phyloP scores from a whole-genome alignment of 2,329 filamentous ascomycete genomes.

The Pyricularia sp. region DNA sequence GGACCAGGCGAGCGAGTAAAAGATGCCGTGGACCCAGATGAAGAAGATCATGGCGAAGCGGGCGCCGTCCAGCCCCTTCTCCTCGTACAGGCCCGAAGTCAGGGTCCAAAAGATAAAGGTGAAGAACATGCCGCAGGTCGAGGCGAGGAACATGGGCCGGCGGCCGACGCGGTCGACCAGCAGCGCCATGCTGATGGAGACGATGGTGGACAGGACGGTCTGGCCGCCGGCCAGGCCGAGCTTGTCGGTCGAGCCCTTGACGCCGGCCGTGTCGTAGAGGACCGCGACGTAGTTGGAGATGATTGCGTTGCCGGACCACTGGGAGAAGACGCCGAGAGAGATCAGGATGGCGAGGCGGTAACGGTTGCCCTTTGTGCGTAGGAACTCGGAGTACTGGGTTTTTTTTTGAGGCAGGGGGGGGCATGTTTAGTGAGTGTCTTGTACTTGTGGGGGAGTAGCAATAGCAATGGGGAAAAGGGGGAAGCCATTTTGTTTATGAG shows the following conservation, averaged over 20 bases:
- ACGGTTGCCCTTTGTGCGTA: constrained; percentile 19
- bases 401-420: background rate
- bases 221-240: constrained; percentile 35
- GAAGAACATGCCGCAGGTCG: constrained; percentile 29
- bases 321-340: constrained; percentile 43
- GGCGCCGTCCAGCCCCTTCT: constrained; percentile 19
- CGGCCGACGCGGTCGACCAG: constrained; percentile 42
- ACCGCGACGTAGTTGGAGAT: constrained; percentile 44
- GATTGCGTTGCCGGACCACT: constrained; percentile 47
- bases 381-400: constrained; percentile 28
- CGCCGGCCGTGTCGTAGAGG: constrained; percentile 40
- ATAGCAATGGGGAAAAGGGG: background rate
- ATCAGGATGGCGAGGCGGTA: constrained; percentile 9
- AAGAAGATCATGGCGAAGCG: constrained; percentile 30
- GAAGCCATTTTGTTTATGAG: no score
- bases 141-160: constrained; percentile 39
- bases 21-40: constrained; percentile 25
- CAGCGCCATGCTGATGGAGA: constrained; percentile 37
- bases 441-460: background rate
- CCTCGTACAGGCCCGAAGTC: constrained; percentile 30
- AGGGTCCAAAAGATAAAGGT: constrained; percentile 40
- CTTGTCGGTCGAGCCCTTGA: constrained; percentile 29
- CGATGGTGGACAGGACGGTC: constrained; percentile 36
- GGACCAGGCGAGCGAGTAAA: constrained; percentile 44
- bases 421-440: background rate